phyloP scores from a whole-genome alignment of 2,329 filamentous ascomycete genomes.

The Clonostachys byssicola region DNA sequence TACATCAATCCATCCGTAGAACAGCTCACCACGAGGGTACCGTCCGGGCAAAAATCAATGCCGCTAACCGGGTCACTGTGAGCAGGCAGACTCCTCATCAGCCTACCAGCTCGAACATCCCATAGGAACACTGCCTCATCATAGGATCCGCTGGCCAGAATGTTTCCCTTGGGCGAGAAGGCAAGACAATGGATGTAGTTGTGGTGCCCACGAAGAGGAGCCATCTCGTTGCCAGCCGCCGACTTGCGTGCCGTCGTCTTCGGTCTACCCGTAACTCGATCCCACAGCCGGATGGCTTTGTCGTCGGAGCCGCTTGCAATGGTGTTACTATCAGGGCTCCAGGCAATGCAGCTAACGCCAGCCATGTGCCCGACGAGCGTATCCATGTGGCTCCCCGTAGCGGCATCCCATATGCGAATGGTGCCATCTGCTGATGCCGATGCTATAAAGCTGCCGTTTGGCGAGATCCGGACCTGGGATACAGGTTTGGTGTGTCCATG shows the following conservation, averaged over 20 bases:
- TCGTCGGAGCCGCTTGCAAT: constrained; percentile 92
- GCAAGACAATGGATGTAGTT: constrained; percentile 94
- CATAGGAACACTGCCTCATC: constrained; percentile 96
- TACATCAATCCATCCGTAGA: constrained; percentile 86
- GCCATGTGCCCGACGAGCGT: constrained; percentile 92
- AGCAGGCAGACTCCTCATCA: constrained; percentile 88
- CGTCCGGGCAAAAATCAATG: constrained; percentile 89
- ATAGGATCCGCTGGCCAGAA: constrained; percentile 90
- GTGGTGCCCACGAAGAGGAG: constrained; percentile 77
- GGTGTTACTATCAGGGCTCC: constrained; percentile 84
- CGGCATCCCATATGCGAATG: constrained; percentile 85
- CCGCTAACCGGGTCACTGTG: constrained; percentile 93
- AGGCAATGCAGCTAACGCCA: constrained; percentile 88
- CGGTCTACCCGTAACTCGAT: constrained; percentile 58
- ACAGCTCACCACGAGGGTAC: constrained; percentile 87
- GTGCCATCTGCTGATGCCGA: constrained; percentile 87
- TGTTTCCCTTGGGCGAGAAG: constrained; percentile 97
- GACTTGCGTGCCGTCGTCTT: constrained; percentile 38
- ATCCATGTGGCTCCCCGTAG: constrained; percentile 74
- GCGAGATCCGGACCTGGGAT: constrained; percentile 85
- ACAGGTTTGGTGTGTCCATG: constrained; percentile 76
- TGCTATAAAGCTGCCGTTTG: constrained; percentile 84
- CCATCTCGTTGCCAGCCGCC: constrained; percentile 32
- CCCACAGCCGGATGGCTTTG: constrained; percentile 93
- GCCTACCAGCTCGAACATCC: constrained; percentile 83